Evolutionary conservation across 164 flowering plant genomes (phyloP).

Genomic region (Warburgia ugandensis): DNA sequence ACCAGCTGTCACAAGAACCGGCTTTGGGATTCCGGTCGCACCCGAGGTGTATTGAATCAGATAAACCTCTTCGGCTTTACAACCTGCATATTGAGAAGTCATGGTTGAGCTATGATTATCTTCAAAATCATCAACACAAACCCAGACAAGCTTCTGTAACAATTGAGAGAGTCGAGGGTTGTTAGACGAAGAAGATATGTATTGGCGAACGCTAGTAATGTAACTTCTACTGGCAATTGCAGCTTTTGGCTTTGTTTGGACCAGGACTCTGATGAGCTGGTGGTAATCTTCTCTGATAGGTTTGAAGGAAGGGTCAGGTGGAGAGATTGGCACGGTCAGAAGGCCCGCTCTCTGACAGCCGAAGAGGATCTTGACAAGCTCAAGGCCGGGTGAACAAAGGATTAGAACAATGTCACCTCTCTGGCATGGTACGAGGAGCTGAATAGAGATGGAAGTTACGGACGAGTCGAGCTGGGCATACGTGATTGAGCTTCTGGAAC

Average conservation of each 20-base stretch:
- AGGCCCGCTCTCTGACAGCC: slow-evolving; percentile 76
- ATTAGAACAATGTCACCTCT: slow-evolving; percentile 52
- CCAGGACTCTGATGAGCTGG: slow-evolving; percentile 48
- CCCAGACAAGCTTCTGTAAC: slow-evolving; percentile 36
- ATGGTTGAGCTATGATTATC: background rate
- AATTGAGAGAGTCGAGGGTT: slow-evolving; percentile 19
- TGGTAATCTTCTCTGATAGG: slow-evolving; percentile 15
- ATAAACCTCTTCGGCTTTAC: slow-evolving; percentile 42
- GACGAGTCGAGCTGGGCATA: slow-evolving; percentile 42
- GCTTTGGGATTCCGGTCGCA: slow-evolving; percentile 63
- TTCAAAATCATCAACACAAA: slow-evolving; percentile 31
- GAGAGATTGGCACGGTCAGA: slow-evolving; percentile 39
- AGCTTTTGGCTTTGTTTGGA: slow-evolving; percentile 58
- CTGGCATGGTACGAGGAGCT: slow-evolving; percentile 22
- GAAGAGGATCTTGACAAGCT: slow-evolving; percentile 50
- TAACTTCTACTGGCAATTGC: slow-evolving; percentile 38
- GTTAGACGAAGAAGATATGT: slow-evolving; percentile 19
- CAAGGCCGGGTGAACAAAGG: slow-evolving; percentile 60
- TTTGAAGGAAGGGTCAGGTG: slow-evolving; percentile 25
- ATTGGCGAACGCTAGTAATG: slow-evolving; percentile 24
- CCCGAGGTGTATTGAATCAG: slow-evolving; percentile 75
- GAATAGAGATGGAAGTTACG: slow-evolving; percentile 32
- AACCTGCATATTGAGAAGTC: slow-evolving; percentile 32
- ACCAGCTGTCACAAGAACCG: slow-evolving; percentile 61
- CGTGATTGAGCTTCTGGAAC: slow-evolving; percentile 24